A percentile compares a stretch with the other conserved stretches of the same genome.
phyloP scores from a whole-genome alignment of 208 protist genomes.

The Acanthamoeba healyi region DNA sequence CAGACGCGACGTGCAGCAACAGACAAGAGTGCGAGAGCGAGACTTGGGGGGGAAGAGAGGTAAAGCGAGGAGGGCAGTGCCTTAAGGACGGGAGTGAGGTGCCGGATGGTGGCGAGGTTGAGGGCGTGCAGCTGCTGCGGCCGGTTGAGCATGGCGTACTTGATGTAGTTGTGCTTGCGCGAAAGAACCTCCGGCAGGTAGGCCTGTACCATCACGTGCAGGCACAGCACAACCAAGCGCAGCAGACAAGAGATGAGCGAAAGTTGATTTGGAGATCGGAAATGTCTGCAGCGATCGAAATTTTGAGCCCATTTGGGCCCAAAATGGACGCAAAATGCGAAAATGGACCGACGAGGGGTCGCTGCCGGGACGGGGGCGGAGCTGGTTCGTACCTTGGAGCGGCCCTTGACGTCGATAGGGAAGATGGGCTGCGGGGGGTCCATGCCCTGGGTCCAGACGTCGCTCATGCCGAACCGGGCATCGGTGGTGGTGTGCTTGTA shows the following conservation, averaged over 20 bases:
- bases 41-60: too few relatives aligned
- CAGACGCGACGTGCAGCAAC: too few relatives aligned
- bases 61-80: background rate
- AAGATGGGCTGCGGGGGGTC: conserved; percentile 57
- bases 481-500: conserved; percentile 3
- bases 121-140: conserved; percentile 13
- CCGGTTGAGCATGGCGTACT: conserved; percentile 58
- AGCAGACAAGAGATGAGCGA: too few relatives aligned
- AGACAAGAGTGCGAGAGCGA: too few relatives aligned
- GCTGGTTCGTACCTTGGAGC: background rate
- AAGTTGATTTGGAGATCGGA: background rate
- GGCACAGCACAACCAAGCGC: too few relatives aligned
- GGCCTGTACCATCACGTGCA: background rate
- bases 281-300: too few relatives aligned
- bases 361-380: background rate
- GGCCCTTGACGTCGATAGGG: background rate
- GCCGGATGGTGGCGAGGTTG: conserved; percentile 27
- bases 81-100: conserved; percentile 36
- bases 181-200: conserved; percentile 43
- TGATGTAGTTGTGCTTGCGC: background rate
- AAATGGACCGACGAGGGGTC: too few relatives aligned
- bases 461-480: background rate
- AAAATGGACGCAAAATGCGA: too few relatives aligned
- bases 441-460: conserved; percentile 56
- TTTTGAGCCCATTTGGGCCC: too few relatives aligned